Base-by-base conservation (phyloP, 2,329 filamentous ascomycete genomes). In the Microdochium bolleyi region DNA sequence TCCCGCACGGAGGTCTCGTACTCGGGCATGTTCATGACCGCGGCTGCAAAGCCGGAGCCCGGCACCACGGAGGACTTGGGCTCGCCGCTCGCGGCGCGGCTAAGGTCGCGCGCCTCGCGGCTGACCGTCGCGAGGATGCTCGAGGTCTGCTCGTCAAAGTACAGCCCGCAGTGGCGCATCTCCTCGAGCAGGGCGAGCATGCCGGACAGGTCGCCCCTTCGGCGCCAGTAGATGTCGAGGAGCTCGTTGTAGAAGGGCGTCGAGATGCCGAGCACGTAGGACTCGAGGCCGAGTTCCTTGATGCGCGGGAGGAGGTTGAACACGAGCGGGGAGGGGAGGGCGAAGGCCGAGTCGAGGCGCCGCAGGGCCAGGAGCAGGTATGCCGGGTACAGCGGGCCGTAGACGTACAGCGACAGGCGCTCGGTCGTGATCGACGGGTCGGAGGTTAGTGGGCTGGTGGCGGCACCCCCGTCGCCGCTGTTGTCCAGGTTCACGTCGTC, bases 191-290 rank as follows among this genome's bases (percentile, higher is more conserved):
- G 64, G 3, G 74, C 70, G 50, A 83, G 67, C 24, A 87, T 78
- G 1, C 73, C 73, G 3, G 62, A 57, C 2, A 82, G 72, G 60
- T 89, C 82, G 22, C 80, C 76, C 56, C 81, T 79, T 11, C 80
- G 78, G 32, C 70, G 66, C 81, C 85, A 89, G 52, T 82, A 73
- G 22, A 85, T 76, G 14, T 73, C 67, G 24, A 89, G 73, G 32
- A 90, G 75, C 49, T 81, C 74, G 62, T 87, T 84, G 72, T 88
- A 92, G 44, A 92, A 80, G 0, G 78, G 72, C 0, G 86, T 87
- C 19, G 83, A 84, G 5, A 82, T 84, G 49, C 87, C 88, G 1
- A 92, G 76, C 7, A 89, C 83, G 61, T 86, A 89, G 0, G 85
- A 86, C 1, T 81, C 78, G 1, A 87, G 76, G 1, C 88, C 87